Evolutionary conservation across 257 asterid species (phyloP), one percentile per base, ranked within the genome.

Genomic region (Ehretia macrophylla): DNA sequence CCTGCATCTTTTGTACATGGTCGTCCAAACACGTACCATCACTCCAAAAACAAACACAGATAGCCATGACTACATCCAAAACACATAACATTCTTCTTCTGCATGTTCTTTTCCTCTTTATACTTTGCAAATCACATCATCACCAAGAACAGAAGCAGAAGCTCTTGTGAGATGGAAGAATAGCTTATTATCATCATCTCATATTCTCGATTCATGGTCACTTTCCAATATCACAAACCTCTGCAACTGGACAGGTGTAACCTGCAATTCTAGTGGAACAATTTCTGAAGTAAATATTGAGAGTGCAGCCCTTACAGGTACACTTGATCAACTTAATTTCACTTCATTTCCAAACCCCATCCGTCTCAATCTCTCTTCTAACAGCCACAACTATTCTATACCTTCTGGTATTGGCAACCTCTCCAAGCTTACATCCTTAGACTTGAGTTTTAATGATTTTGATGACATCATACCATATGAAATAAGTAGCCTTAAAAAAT

Each of bases 241-340:
- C 35, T 27, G 35, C 35, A 27, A 27, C 3, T 27, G 35, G 35
- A 27, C 35, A 1, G 35, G 35, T 6, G 6, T 27, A 27, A 27
- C 6, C 9, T 90, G 97, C 85, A 74, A 74, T 47, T 2, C 1
- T 0, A 68, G 51, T 0, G 79, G 75, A n/a, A 70, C 82, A 0
- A 67, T 87, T 35, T 73, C 87, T 0, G 69, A 32, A 58, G 70
- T 90, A 32, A 62, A 75, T 37, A 69, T 90, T 1, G 53, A 83
- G 4, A 27, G 6, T 1, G 35, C 35, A 27, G 35, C 4, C 6
- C 35, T 27, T 6, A 27, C 35, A 27, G 35, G 35, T 27, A 27
- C 35, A 27, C 55, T 88, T 27, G 75, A 68, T 21, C 68, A 46
- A 0, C 71, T 92, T 5, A 65, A 85, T 20, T 81, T 88, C 68